phyloP scores from a whole-genome alignment of 2,329 filamentous ascomycete species.

The Lachnellula subtilissima region DNA sequence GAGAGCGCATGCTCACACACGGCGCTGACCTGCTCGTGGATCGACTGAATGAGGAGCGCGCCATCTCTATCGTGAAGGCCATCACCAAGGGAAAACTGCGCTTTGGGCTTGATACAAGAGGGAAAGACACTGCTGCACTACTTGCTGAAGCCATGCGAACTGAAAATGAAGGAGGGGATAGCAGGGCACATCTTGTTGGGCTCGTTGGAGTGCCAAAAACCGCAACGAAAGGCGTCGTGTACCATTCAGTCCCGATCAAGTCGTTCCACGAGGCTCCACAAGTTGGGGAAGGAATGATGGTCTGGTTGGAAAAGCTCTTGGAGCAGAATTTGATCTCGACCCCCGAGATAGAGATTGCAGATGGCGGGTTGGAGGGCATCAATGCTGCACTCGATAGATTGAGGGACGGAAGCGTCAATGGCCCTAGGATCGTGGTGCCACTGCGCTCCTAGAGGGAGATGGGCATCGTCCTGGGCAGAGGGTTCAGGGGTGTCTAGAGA shows the following conservation, averaged over 20 bases:
- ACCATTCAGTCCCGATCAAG: conserved; percentile 61
- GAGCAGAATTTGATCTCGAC: conserved; percentile 47
- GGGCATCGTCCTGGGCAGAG: not conserved
- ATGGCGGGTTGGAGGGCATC: conserved; percentile 60
- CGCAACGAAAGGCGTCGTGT: conserved; percentile 18
- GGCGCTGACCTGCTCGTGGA: conserved; percentile 63
- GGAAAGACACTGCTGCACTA: conserved; percentile 56
- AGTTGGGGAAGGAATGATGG: conserved; percentile 57
- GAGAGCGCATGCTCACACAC: conserved; percentile 48
- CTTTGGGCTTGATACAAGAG: conserved; percentile 65
- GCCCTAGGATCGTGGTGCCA: conserved; percentile 62
- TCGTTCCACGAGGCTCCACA: conserved; percentile 64
- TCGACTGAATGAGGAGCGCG: conserved; percentile 59
- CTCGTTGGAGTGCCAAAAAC: conserved; percentile 62
- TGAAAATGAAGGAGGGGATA: conserved; percentile 9
- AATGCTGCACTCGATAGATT: conserved; percentile 64
- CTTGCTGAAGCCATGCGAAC: conserved; percentile 35
- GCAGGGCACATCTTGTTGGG: conserved; percentile 57
- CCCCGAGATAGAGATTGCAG: conserved; percentile 61
- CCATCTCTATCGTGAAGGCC: conserved; percentile 57
- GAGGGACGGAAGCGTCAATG: conserved; percentile 60
- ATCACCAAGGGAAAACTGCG: conserved; percentile 54
- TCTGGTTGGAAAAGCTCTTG: conserved; percentile 65
- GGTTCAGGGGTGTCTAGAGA: not conserved
- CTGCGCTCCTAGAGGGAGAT: not conserved